Evolutionary conservation across 2,329 filamentous ascomycete species (phyloP), one percentile per base, ranked within the genome.

Genomic region (Talaromyces sp.): DNA sequence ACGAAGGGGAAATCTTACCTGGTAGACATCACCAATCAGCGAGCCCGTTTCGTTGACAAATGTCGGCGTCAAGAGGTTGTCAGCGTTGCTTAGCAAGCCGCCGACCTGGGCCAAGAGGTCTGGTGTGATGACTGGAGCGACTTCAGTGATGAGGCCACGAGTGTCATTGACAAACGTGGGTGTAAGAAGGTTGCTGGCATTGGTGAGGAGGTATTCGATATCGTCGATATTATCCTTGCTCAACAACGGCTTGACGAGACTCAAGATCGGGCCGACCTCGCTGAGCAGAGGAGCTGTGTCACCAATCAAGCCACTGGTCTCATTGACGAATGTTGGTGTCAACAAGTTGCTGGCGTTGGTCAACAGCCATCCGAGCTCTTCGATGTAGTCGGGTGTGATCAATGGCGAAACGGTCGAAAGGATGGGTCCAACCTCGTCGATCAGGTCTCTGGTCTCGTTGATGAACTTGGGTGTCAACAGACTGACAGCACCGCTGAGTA

Each of bases 11-110:
- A 8, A 52, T 63, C 70, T 70, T 70, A 75, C 73, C 64, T 74
- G 70, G 17, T 73, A 71, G 66, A 69, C 64, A 41, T 68, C 66
- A 54, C 66, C 62, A 47, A 73, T 68, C 45, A 73, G 50, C 22
- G 65, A 65, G 35, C 67, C 63, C n/a, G 70, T 70, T 64, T 74
- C 67, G 39, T 77, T 64, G 65, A 76, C 69, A 67, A 75, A 69
- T 52, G 74, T 66, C 60, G 74, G 69, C 47, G 74, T 72, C 68
- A 78, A 67, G 66, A 78, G 64, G 64, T 71, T 57, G 67, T 73
- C 68, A 70, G 75, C 72, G 56, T 71, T 74, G 47, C 27, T 66
- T 31, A 74, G 61, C n/a, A 74, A 60, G 25, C 59, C 54, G 27
- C 67, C 67, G 33, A 73, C 69, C 56, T 73, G 62, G 49, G 68